Conservation (phyloP, 1,284 basidiomycete species). For the Ceratobasidium papillatum region DNA sequence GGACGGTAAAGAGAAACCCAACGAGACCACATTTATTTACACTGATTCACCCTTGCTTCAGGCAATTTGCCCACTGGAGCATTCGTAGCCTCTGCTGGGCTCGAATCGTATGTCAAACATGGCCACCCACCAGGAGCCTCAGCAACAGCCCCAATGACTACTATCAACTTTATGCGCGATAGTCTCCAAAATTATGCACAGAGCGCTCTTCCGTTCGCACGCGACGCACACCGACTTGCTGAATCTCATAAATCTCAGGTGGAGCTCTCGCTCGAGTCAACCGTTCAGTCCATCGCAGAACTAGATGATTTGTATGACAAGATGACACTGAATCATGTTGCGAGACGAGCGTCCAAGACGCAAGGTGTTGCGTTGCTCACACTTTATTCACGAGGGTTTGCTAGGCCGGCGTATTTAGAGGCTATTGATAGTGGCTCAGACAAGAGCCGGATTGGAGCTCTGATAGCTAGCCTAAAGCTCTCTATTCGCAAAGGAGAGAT, state of each 20-base stretch:
- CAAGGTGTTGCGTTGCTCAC: constrained; percentile 95
- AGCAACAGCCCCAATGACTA: constrained; percentile 50
- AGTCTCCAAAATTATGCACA: constrained; percentile 78
- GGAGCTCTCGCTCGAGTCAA: constrained; percentile 19
- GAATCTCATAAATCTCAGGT: constrained; percentile 45
- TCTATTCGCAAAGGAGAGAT: constrained; percentile 69
- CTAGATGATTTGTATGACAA: constrained; percentile 84
- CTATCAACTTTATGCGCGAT: constrained; percentile 71
- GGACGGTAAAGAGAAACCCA: constrained; percentile 56
- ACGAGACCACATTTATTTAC: background rate
- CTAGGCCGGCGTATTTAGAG: constrained; percentile 55
- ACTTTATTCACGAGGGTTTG: constrained; percentile 84
- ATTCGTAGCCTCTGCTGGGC: constrained; percentile 90
- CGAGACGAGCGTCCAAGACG: constrained; percentile 84
- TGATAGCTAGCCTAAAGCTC: constrained; percentile 75
- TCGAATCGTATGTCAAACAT: constrained; percentile 90
- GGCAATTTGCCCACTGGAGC: constrained; percentile 86
- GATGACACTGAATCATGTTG: constrained; percentile 89
- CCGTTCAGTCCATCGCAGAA: constrained; percentile 57
- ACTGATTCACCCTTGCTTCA: background rate
- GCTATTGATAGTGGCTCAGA: constrained; percentile 48
- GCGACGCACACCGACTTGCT: constrained; percentile 51
- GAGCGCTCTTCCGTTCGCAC: constrained; percentile 78
- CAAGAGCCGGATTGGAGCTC: constrained; percentile 43
- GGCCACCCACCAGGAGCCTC: constrained; percentile 58